Evolutionary conservation across 176 grass and related monocot genomes (phyloP), one percentile per base, ranked within the genome.

Genomic region (Eleusine indica): DNA sequence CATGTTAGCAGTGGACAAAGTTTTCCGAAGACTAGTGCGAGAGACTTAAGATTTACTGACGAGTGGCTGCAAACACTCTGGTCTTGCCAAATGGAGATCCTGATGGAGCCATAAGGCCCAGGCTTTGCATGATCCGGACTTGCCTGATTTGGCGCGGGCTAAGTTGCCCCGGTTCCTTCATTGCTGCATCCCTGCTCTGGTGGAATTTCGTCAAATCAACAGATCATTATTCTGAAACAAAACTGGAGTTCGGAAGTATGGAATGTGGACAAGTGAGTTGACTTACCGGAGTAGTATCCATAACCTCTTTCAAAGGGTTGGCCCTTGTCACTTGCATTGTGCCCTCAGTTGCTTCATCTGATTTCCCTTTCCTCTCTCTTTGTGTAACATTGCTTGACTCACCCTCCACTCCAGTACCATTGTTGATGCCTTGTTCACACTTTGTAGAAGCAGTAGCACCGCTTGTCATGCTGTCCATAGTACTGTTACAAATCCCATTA

Each of bases 61-160:
- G 15, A 10, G 51, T 42, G 47, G 32, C 82, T 53, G 62, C 73
- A 49, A 81, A 42, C 10, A 60, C 73, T 77, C 49, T 57, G 17
- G 79, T 75, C 83, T 37, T 81, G 41, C 41, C 12, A 42, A 92
- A 94, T 72, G 93, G 93, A 37, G 96, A 94, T 48, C 91, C 96
- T 63, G 69, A 52, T 79, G 93, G 97, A 76, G 91, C 91, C 82
- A 99, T 90, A 66, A 94, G 76, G 65, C 54, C 93, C 2, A 99
- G 83, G 75, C 60, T 87, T 82, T 88, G 88, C 97, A 96, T 96
- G 53, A 99, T 92, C 84, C 83, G 87, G 88, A 88, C 82, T 73
- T 90, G 83, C 86, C 88, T 91, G 78, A 89, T 80, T 49, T 81
- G 79, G 3, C 91, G 77, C 12, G 84, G 22, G 47, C 74, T 94